A percentile compares a stretch with the other conserved stretches of the same genome.
These are phyloP conservation scores for Trichoderma guizhouense DNA, from an alignment of 2,329 filamentous ascomycete species.

Conservation along the genomic window DNA sequence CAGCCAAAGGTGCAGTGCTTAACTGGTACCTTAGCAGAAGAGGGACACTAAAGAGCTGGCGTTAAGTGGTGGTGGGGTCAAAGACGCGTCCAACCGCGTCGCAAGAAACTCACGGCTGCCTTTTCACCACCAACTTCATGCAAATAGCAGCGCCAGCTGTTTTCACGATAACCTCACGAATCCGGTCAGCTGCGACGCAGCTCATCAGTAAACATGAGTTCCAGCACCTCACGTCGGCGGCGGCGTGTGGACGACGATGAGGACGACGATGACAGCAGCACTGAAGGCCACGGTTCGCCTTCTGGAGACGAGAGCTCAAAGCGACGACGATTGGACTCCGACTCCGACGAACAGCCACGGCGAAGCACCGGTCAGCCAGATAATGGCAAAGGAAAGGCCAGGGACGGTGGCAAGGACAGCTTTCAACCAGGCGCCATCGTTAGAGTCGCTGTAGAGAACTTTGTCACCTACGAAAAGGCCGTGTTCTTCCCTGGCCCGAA, in stretches of 20 bases:
- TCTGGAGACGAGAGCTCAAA: conserved; percentile 34
- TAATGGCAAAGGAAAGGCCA: neutral
- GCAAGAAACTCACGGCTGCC: neutral
- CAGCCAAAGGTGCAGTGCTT: neutral
- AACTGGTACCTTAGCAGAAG: neutral
- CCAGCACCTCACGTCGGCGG: conserved; percentile 38
- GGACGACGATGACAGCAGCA: conserved; percentile 27
- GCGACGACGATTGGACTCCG: conserved; percentile 33
- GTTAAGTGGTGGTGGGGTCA: conserved; percentile 17
- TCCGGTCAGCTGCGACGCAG: neutral
- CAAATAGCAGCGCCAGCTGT: neutral
- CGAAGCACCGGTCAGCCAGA: conserved; percentile 10
- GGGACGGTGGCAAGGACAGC: conserved; percentile 26
- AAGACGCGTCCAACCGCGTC: conserved; percentile 16
- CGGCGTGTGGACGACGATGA: conserved; percentile 44
- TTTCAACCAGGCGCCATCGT: conserved; percentile 82
- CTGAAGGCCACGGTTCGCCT: conserved; percentile 23
- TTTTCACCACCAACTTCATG: neutral
- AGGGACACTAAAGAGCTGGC: neutral
- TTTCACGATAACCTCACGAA: neutral
- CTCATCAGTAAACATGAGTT: conserved; percentile 27
- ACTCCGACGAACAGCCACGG: conserved; percentile 18
- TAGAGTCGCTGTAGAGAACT: conserved; percentile 79
- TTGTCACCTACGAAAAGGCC: conserved; percentile 90
- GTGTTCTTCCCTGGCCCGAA: conserved; percentile 90